Conservation (phyloP, 768 basidiomycete species). For the Xerocomellus amylosporus region DNA sequence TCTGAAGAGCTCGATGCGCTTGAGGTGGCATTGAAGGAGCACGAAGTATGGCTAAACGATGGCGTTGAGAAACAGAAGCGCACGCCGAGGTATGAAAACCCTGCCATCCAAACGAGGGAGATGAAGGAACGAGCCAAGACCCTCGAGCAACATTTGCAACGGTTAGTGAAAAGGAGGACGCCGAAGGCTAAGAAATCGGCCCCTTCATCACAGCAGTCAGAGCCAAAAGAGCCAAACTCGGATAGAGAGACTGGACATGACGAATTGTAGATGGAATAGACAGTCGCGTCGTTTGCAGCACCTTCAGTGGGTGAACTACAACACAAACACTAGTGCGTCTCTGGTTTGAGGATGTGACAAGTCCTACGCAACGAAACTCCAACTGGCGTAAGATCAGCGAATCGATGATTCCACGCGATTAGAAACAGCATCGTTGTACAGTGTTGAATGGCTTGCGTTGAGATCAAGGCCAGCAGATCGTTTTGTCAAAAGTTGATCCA, state of each 20-base stretch:
- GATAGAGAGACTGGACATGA: conserved; percentile 28
- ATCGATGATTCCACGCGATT: not conserved
- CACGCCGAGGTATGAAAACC: conserved; percentile 72
- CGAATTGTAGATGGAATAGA: conserved; percentile 30
- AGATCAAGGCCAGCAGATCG: not conserved
- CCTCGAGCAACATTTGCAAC: conserved; percentile 72
- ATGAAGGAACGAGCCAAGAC: conserved; percentile 81
- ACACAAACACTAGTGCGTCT: no score
- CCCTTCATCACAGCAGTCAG: conserved; percentile 23
- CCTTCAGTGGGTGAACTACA: not conserved
- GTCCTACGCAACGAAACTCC: not conserved
- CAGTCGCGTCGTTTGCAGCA: not conserved
- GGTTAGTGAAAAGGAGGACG: conserved; percentile 62
- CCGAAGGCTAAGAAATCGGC: conserved; percentile 56
- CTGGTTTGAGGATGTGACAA: no score
- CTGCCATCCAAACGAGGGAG: conserved; percentile 81
- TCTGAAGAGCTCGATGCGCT: conserved; percentile 79
- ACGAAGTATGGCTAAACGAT: conserved; percentile 80
- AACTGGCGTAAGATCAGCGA: not conserved
- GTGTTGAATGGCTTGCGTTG: not conserved
- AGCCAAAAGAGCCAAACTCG: conserved; percentile 9
- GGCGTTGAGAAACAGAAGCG: conserved; percentile 80
- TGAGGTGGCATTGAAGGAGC: conserved; percentile 71
- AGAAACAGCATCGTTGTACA: not conserved
- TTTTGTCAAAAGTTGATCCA: no score